Evolutionary conservation across 148 eudicot genomes (phyloP), one percentile per base, ranked within the genome.

Genomic region (Fagopyrum esculentum): DNA sequence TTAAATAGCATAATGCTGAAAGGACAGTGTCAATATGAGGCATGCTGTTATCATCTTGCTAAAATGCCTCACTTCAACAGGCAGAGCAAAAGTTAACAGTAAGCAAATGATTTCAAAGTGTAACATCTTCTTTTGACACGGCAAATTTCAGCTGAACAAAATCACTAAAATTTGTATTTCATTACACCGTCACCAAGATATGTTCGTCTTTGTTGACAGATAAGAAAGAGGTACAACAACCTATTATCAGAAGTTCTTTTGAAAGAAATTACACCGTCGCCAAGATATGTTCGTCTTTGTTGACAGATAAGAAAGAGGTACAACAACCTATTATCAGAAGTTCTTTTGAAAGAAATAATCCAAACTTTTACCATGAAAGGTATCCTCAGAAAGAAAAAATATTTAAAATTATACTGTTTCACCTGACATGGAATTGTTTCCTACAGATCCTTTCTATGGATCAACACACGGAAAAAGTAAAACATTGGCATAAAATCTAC

Each of bases 1-100:
- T 64, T 75, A 69, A 22, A 77, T 59, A 54, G 56, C 64, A 78
- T 17, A 68, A 79, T 22, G 43, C 73, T 57, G 69, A 45, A 75
- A 40, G 15, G 29, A 63, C 13, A 60, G 66, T 40, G 40, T 19
- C 30, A 66, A 66, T 35, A 17, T 66, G 46, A 66, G 19, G 47
- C 71, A 43, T 66, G 71, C 1, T 17, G 19, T 40, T 35, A 29
- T 66, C 6, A 19, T 40, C 45, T 66, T 40, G 71, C 47, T 66
- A 15, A 66, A 40, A 40, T 29, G 45, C 9, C 7, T 61, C n/a
- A 6, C 19, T 40, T 66, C 45, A 12, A 66, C 71, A 66, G 19
- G 17, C 46, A 40, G 9, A 45, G 30, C 17, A 66, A 13, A 64
- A 35, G 35, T 16, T 29, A 29, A 3, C n/a, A 12, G 16, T 16